Evolutionary conservation across 2,329 filamentous ascomycete species (phyloP), one percentile per base, ranked within the genome.

Genomic region (Aureobasidium mangrovei): DNA sequence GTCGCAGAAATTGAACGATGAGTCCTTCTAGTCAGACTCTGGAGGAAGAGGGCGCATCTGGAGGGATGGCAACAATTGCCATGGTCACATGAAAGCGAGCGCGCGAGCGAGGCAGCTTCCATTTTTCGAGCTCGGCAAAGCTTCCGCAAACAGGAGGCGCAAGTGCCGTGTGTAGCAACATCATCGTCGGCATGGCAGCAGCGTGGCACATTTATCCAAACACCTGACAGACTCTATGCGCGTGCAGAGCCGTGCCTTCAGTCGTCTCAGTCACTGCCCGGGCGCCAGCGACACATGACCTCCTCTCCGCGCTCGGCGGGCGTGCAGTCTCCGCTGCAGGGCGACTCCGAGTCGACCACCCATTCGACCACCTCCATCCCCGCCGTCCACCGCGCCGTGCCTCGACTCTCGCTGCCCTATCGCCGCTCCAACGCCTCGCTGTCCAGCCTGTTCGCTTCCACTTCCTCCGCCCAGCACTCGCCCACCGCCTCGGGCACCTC

Each of bases 241-340:
- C 29, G 12, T 5, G 4, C 6, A 32, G 31, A 46, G 8, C 6
- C 7, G 9, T 8, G 18, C 18, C 18, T 18, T 18, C 18, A 10
- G 18, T 27, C 4, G 24, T 26, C n/a, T 33, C 36, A 27, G 45
- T 33, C 42, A 38, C 45, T 38, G 45, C 10, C 45, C 32, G 45
- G 24, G 35, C 36, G 35, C 27, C 28, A 42, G 38, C 47, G 39
- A 41, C 39, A 69, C 61, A 88, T 88, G 84, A 82, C 82, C 79
- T 78, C 82, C 70, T 74, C 79, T 68, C 38, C 47, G 7, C 75
- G 85, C 81, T 74, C 77, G 65, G 77, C 81, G 63, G 47, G 29
- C 31, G 75, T 80, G 72, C 80, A 84, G 70, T 81, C 84, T 68
- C 79, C 85, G 70, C 82, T 84, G 69, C 80, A 84, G 64, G 78